These are phyloP conservation scores for Saturnispora mendoncae DNA, from an alignment of 805 yeast species.

Conservation along the genomic window DNA sequence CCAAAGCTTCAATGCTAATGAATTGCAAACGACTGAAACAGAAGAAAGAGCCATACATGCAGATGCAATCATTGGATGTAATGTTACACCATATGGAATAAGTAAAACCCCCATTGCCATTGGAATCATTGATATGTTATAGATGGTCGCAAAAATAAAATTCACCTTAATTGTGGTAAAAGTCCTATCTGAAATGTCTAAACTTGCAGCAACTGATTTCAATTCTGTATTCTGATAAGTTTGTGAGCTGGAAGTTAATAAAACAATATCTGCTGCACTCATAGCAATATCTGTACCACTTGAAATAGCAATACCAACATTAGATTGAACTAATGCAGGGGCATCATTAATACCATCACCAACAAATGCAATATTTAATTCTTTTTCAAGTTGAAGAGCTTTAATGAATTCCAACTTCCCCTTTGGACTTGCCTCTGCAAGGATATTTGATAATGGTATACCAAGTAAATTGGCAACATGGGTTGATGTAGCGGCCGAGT, in stretches of 20 bases:
- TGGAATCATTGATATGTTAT: conserved; percentile 80
- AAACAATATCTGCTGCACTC: conserved; percentile 90
- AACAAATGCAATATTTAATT: conserved; percentile 63
- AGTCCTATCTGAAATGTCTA: conserved; percentile 62
- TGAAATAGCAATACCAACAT: conserved; percentile 84
- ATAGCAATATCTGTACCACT: conserved; percentile 94
- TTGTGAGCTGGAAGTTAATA: conserved; percentile 37
- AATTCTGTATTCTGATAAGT: conserved; percentile 13
- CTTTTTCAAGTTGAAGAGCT: conserved; percentile 37
- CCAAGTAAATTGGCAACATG: conserved; percentile 61
- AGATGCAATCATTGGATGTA: conserved; percentile 87
- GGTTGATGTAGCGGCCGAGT: conserved; percentile 52
- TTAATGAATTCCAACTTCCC: conserved; percentile 64
- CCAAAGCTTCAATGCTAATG: conserved; percentile 67
- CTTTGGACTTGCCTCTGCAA: conserved; percentile 68
- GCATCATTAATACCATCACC: conserved; percentile 99
- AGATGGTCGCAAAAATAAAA: conserved; percentile 79
- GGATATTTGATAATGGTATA: conserved; percentile 53
- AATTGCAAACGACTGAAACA: conserved; percentile 76
- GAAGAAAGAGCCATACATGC: conserved; percentile 91
- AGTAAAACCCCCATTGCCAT: conserved; percentile 88
- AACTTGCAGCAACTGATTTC: conserved; percentile 46
- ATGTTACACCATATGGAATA: conserved; percentile 61
- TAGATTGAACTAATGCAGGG: conserved; percentile 85
- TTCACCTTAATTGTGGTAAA: conserved; percentile 69